phyloP scores from a whole-genome alignment of 2,329 filamentous ascomycete species.

The Alternaria incomplexa region DNA sequence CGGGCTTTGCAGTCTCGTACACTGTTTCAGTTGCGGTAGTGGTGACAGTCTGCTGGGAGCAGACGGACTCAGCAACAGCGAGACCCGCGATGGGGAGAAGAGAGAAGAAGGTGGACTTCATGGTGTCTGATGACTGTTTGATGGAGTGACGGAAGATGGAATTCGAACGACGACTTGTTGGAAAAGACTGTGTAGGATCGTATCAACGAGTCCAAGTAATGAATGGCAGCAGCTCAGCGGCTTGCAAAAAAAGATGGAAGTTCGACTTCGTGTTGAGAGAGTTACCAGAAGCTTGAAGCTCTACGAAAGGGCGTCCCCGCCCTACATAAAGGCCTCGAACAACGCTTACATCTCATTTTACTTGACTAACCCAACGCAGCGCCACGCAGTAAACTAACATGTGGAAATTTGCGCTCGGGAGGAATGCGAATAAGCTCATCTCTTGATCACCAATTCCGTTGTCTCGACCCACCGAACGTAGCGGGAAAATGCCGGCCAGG shows the following conservation, averaged over 20 bases:
- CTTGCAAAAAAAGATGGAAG: conserved; percentile 28
- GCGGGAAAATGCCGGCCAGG: neutral
- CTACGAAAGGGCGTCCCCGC: conserved; percentile 6
- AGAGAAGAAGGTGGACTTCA: conserved; percentile 36
- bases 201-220: conserved; percentile 18
- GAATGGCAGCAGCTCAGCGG: conserved; percentile 39
- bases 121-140: conserved; percentile 14
- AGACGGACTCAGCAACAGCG: conserved; percentile 31
- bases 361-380: conserved; percentile 17
- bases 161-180: conserved; percentile 11
- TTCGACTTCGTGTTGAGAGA: conserved; percentile 11
- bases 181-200: conserved; percentile 5
- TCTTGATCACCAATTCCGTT: conserved; percentile 7
- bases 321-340: conserved; percentile 23
- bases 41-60: conserved; percentile 27
- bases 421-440: conserved; percentile 25
- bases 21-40: conserved; percentile 14
- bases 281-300: conserved; percentile 14
- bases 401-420: conserved; percentile 28
- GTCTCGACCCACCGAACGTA: neutral
- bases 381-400: conserved; percentile 4
- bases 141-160: neutral
- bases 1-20: conserved; percentile 9
- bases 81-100: conserved; percentile 35
- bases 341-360: conserved; percentile 19